Base-by-base conservation (phyloP, 164 flowering plant species). In the Vitis rotundifolia region DNA sequence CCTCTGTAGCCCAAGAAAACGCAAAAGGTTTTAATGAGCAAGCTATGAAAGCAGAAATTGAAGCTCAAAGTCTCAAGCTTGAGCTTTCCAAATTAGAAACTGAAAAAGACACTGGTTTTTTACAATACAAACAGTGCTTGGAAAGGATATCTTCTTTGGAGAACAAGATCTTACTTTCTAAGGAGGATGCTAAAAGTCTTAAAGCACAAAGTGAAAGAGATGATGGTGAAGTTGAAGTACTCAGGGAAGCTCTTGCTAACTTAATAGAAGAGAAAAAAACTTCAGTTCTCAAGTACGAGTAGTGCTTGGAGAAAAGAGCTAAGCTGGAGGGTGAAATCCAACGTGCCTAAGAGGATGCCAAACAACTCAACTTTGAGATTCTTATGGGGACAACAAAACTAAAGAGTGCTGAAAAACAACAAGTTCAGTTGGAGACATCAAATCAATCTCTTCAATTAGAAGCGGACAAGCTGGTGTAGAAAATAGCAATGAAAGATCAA, bases 371-470 rank as follows among this genome's bases (percentile, higher is more conserved):
- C 55, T 60, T 62, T 49, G 89, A 87, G 78, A 44, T 91, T 63
- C 15, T 68, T 22, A 71, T 52, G 29, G 88, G 82, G 18, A 75
- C 78, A n/a, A 65, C 71, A 56, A 83, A 84, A 56, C 69, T 94
- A 37, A 80, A 75, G 68, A 76, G 64, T 49, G 79, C 87, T 5
- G 93, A 90, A 80, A 90, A 90, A 56, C 83, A 79, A 37, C 74
- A 78, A 78, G 56, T 29, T 69, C 48, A 77, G 49, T 74, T 90
- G 76, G 89, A 85, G 80, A 84, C 16, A 44, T 78, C 84, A 63
- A 91, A 90, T 71, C 83, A 88, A 54, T 82, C 86, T 68, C 77
- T 95, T 60, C 85, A 71, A 73, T 64, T 62, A 11, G 89, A 93
- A 78, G 83, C 89, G 16, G 84, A 87, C 12, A 69, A 69, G 61